Base-by-base conservation (phyloP, 805 yeast species). In the Kockiozyma suomiensis region DNA sequence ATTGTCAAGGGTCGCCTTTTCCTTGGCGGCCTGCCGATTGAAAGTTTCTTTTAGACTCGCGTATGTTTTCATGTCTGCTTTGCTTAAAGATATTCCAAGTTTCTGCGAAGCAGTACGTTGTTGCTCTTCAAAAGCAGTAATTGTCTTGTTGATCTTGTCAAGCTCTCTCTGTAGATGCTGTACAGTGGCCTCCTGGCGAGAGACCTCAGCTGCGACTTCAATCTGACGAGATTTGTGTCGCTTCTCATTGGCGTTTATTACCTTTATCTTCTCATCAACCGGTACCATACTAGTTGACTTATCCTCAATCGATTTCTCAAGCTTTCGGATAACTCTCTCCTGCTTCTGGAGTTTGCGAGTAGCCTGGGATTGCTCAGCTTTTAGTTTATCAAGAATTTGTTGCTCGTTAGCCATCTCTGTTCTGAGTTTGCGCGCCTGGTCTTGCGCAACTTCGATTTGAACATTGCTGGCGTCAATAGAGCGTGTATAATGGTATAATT, bases 401-500 rank as follows among this genome's bases (percentile, higher is more conserved):
- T 57, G 66, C 28, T 42, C 62, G 1, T 45, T 21, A 2, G 54
- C 48, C 21, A 59, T 48, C 17, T 62, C 63, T 12, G 58, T 35
- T 32, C 49, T 48, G 0, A 58, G 54, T 4, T 54, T 48, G 1
- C 45, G 48, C n/a, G 54, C 37, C 23, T 59, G 47, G 10, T 54
- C 65, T 32, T 52, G 38, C 8, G 59, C 51, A n/a, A 50, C 49
- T 28, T 62, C 70, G 4, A 67, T n/a, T 48, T 67, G 59, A 17
- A 56, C 61, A 1, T 69, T 60, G 54, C 71, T 74, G 50, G 71
- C 72, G 19, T 66, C 62, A 13, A 65, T 58, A 26, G 62, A 72
- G 68, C 66, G 84, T 83, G 68, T 85, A 77, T 64, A 54, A 69
- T 87, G 89, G 68, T 78, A 87, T 12, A 91, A 73, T 65, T 84